Base-by-base conservation (phyloP, 2,329 filamentous ascomycete genomes). In the Phaeosphaeria sp. region DNA sequence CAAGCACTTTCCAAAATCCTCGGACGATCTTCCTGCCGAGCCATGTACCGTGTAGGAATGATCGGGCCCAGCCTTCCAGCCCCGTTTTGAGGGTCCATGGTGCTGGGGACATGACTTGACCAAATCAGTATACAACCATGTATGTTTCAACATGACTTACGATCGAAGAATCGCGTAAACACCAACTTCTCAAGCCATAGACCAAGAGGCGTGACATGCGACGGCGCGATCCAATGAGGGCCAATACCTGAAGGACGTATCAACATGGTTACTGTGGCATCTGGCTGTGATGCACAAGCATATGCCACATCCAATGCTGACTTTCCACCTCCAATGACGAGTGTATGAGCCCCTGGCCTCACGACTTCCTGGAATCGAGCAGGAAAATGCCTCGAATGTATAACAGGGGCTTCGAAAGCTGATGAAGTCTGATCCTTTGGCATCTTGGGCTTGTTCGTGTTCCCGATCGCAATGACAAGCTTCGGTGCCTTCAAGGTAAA, bases 121-220 rank as follows among this genome's bases (percentile, higher is more conserved):
- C 30, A 36, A 13, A 13, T 36, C 30, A 36, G 30, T 36, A 3
- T 13, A 7, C 3, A 13, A 3, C 6, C 5, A 36, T 36, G 30
- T 13, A 36, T 13, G 11, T 36, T 7, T 13, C 11, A 13, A 36
- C 8, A 36, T 36, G 3, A 44, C 42, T 20, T 44, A 44, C 42
- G 92, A 1, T 87, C 90, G 52, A 93, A 77, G 61, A 90, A 82
- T 0, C 91, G 86, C 0, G 86, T 89, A 30, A 85, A 84, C 3
- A 89, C 83, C 4, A 92, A 81, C 65, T 89, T 86, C 74, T 92
- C 89, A 0, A 91, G 77, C 83, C 86, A 87, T 56, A 83, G 83
- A 72, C 88, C 88, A n/a, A 90, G 69, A 0, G 88, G 88, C 1
- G 89, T 90, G 17, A 91, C 87, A 54, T 86, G 87, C 1, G 84